Percentiles rank a stretch among this genome's conserved stretches.
Evolutionary conservation across 1,284 basidiomycete genomes (phyloP).

Genomic region (Caloboletus firmus): DNA sequence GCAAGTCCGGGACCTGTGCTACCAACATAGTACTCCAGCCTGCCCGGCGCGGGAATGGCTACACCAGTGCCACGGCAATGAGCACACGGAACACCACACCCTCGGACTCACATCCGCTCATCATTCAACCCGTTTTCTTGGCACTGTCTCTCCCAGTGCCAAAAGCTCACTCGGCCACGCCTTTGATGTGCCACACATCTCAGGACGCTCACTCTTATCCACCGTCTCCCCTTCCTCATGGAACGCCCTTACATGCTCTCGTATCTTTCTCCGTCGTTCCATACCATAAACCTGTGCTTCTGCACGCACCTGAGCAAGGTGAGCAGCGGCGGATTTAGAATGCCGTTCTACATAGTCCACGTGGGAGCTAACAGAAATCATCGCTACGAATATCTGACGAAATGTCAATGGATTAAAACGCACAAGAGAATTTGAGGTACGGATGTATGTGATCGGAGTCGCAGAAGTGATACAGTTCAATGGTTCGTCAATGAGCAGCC

Average conservation of each 20-base stretch:
- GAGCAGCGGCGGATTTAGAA: constrained; percentile 40
- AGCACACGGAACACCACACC: background rate
- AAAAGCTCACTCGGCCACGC: background rate
- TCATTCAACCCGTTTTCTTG: background rate
- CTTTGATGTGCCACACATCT: background rate
- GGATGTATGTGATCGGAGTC: background rate
- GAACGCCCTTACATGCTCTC: constrained; percentile 36
- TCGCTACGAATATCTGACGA: constrained; percentile 13
- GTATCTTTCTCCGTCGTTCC: constrained; percentile 42
- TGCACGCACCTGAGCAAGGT: constrained; percentile 43
- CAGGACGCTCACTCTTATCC: background rate
- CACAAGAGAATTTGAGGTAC: background rate
- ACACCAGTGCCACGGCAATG: background rate
- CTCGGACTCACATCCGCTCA: background rate
- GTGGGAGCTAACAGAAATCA: constrained; percentile 14
- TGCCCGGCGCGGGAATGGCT: background rate
- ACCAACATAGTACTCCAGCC: background rate
- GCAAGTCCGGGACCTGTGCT: background rate
- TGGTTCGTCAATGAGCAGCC: background rate
- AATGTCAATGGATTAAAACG: background rate
- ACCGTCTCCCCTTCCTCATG: background rate
- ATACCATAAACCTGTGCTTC: constrained; percentile 44
- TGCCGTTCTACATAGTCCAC: constrained; percentile 25
- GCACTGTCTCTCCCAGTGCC: background rate
- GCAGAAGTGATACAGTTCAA: background rate